These are phyloP conservation scores for Arthrobotrys sphaeroides DNA, from an alignment of 2,329 filamentous ascomycete genomes.

Conservation along the genomic window DNA sequence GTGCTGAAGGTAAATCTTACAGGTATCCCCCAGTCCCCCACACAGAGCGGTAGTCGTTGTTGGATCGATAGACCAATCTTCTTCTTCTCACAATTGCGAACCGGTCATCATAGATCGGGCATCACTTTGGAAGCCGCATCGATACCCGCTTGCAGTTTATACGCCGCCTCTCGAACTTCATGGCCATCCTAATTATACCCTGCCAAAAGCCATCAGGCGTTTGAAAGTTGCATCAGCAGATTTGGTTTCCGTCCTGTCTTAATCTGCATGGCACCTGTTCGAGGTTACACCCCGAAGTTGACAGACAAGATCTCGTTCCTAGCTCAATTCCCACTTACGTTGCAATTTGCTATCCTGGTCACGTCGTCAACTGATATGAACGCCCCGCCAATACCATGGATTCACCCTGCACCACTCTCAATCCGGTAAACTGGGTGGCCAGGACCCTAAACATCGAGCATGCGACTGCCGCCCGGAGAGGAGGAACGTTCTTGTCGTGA, in stretches of 20 bases:
- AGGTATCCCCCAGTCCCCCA: background rate
- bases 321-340: background rate
- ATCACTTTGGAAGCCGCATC: background rate
- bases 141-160: background rate
- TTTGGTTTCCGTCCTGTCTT: background rate
- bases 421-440: constrained; percentile 50
- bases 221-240: background rate
- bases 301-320: too few relatives aligned
- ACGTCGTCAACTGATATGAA: background rate
- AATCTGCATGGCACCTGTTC: background rate
- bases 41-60: background rate
- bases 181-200: background rate
- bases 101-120: background rate
- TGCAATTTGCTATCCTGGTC: background rate
- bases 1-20: background rate
- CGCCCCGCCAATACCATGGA: background rate
- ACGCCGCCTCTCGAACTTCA: background rate
- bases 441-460: constrained; percentile 49
- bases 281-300: background rate
- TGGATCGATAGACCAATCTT: background rate
- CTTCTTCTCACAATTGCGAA: background rate
- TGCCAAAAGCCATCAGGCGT: background rate
- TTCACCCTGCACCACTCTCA: constrained; percentile 52
- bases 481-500: background rate
- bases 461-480: constrained; percentile 9